Percentiles rank a stretch among this genome's conserved stretches.
These are phyloP conservation scores for Rosa multiflora DNA, from an alignment of 306 rosid genomes.

Conservation along the genomic window DNA sequence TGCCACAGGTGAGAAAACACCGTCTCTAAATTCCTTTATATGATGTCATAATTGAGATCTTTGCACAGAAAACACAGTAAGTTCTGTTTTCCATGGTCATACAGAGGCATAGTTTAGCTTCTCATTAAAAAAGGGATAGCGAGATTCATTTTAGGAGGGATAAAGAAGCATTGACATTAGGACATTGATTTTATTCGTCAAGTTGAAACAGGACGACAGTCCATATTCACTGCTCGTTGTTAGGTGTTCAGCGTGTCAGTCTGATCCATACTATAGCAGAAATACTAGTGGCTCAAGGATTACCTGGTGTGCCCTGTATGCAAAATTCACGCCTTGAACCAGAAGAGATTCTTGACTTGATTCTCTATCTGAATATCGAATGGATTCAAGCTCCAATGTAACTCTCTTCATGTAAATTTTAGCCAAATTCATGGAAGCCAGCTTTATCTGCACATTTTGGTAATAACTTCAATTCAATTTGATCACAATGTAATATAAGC, in stretches of 20 bases:
- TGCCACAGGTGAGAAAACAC: neutral
- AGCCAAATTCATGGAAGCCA: conserved; percentile 72
- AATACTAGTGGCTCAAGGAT: conserved; percentile 10
- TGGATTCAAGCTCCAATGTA: conserved; percentile 65
- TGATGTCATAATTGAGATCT: conserved; percentile 1
- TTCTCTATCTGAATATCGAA: conserved; percentile 69
- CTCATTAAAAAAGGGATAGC: neutral
- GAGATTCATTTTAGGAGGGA: neutral
- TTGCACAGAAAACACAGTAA: neutral
- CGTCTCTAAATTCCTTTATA: neutral
- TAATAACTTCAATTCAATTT: conserved; percentile 15
- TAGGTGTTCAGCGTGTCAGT: neutral
- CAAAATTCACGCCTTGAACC: conserved; percentile 84
- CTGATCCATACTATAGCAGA: neutral
- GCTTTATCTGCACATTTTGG: conserved; percentile 64
- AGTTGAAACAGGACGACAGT: neutral
- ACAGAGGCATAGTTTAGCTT: neutral
- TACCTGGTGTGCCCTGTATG: conserved; percentile 91
- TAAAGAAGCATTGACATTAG: neutral
- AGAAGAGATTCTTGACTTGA: conserved; percentile 85
- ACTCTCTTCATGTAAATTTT: conserved; percentile 89
- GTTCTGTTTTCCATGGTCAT: neutral
- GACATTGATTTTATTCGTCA: neutral
- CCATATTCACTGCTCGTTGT: neutral
- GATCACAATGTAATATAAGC: neutral